phyloP scores from a whole-genome alignment of 2,329 filamentous ascomycete genomes.

The Aspergillus ochraceoroseus region DNA sequence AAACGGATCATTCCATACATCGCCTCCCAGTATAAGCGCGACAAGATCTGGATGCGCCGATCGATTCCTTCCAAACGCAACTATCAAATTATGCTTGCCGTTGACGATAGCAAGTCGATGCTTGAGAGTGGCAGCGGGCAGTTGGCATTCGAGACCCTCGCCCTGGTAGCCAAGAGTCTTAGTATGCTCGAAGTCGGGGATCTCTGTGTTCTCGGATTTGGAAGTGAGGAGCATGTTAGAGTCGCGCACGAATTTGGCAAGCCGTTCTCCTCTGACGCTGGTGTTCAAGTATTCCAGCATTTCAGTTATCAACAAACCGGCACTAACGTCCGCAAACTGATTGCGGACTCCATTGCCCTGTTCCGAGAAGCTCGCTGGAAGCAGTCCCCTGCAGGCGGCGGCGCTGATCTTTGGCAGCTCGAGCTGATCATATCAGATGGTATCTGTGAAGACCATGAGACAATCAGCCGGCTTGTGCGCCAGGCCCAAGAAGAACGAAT shows the following conservation, averaged over 20 bases:
- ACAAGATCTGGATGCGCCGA: conserved; percentile 99
- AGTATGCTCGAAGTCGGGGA: conserved; percentile 93
- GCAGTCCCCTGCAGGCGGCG: conserved; percentile 48
- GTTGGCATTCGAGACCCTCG: conserved; percentile 88
- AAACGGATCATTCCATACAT: conserved; percentile 99
- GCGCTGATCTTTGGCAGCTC: conserved; percentile 86
- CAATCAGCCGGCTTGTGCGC: conserved; percentile 73
- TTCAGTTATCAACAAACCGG: conserved; percentile 81
- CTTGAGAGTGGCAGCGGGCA: conserved; percentile 69
- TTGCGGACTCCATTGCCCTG: conserved; percentile 70
- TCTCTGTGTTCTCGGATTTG: conserved; percentile 87
- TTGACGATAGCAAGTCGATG: conserved; percentile 96
- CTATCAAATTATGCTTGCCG: conserved; percentile 95
- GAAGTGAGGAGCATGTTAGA: conserved; percentile 63
- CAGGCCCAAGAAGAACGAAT: conserved; percentile 89
- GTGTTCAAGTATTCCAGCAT: conserved; percentile 74
- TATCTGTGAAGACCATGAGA: conserved; percentile 82
- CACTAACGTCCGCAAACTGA: conserved; percentile 77
- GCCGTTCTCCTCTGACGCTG: conserved; percentile 74
- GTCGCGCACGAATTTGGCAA: conserved; percentile 80
- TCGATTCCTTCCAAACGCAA: conserved; percentile 85
- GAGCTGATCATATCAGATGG: conserved; percentile 91
- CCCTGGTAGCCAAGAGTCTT: conserved; percentile 80
- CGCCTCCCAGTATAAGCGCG: conserved; percentile 93
- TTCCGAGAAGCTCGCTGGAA: conserved; percentile 72